Evolutionary conservation across 169 alveolate genomes (phyloP), one percentile per base, ranked within the genome.

Genomic region (Theileria annulata): DNA sequence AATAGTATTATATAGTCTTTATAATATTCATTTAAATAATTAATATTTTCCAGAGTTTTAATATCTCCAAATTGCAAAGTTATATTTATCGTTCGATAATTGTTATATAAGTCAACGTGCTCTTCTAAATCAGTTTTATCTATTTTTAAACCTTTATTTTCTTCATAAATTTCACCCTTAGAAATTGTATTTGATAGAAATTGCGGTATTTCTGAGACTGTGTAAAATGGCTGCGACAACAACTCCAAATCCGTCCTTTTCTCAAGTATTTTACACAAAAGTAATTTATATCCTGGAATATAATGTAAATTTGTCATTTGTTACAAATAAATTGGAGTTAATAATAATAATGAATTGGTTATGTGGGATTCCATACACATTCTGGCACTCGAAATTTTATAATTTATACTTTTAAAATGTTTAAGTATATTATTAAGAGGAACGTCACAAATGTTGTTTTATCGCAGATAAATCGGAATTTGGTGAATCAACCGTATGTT

Each of bases 181-280:
- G 51, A 42, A 17, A 42, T 42, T 12, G 19, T 12, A 21, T 56
- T 56, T 56, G 66, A 56, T 10, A 56, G 66, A 12, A 21, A 21
- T 21, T 21, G 8, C 17, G 87, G 87, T 3, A 79, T 28, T n/a
- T 79, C 87, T 8, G 87, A 77, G 35, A 81, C 88, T 2, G 85
- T 67, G 35, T 71, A 30, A 33, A 74, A 75, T 13, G 66, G 85
- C 33, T 59, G 70, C 70, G 60, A 62, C 71, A 73, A 25, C 17
- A 17, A 6, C 12, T 13, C 73, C 33, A 23, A 48, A 17, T 47
- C 27, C 54, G 37, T 66, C 63, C 4, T 64, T 17, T 28, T 23
- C 2, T 31, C 62, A 3, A 15, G n/a, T 5, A 56, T 56, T 56
- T 25, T 56, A 15, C 28, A 56, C n/a, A 56, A 56, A 56, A 56